phyloP scores from a whole-genome alignment of 73 alveolate species.

The Symbiodinium natans region DNA sequence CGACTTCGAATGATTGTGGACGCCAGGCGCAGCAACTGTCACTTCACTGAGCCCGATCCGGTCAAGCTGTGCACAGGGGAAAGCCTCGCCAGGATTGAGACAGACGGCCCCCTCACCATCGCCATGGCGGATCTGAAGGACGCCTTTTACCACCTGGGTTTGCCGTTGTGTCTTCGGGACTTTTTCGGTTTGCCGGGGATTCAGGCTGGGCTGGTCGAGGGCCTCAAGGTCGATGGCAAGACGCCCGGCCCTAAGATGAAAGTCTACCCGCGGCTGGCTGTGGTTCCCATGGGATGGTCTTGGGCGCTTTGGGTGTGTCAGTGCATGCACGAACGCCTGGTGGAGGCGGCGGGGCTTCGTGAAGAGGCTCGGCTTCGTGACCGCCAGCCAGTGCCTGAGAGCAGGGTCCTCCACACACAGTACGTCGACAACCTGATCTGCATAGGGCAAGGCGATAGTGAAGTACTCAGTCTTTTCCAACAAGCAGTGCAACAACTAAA shows the following conservation, averaged over 20 bases:
- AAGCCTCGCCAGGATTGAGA: not conserved
- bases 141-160: not conserved
- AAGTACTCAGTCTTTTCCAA: too few relatives aligned
- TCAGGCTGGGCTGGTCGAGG: not conserved
- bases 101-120: not conserved
- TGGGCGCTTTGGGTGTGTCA: not conserved
- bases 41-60: not conserved
- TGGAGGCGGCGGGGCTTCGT: not conserved
- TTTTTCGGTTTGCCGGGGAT: not conserved
- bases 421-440: slow-evolving; percentile 36
- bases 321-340: not conserved
- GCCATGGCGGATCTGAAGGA: not conserved
- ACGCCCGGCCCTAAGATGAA: too few relatives aligned
- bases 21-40: slow-evolving; percentile 18
- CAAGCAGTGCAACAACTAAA: too few relatives aligned
- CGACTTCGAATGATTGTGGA: not conserved
- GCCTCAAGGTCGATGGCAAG: too few relatives aligned
- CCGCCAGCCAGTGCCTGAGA: not conserved
- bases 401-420: not conserved
- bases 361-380: not conserved
- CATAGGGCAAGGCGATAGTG: not conserved
- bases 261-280: too few relatives aligned
- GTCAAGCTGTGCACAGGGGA: not conserved
- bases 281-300: too few relatives aligned
- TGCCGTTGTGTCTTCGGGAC: not conserved